Base-by-base conservation (phyloP, 179 eudicot genomes). In the Spinacia oleracea region DNA sequence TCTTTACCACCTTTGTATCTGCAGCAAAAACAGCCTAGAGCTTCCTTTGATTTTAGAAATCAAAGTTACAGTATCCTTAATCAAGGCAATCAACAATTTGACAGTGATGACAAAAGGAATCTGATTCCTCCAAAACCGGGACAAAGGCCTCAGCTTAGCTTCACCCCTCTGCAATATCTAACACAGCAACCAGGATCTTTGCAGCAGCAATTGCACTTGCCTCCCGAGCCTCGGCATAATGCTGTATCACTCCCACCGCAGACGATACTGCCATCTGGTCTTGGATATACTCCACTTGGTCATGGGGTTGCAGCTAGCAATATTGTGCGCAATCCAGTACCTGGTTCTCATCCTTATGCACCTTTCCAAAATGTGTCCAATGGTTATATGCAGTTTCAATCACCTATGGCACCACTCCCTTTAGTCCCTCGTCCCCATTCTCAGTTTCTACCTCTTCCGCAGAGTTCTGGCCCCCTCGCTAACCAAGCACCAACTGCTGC, bases 261-360 rank as follows among this genome's bases (percentile, higher is more conserved):
- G 35, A 15, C 72, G 31, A 75, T 71, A 27, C 71, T 65, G 29
- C 90, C 82, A 75, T 84, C 87, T 56, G 79, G 69, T 83, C 90
- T 83, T 80, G 92, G 91, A 60, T 90, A 90, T 77, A 63, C 80
- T 15, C 79, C 87, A 27, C 86, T 77, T 34, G 88, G 88, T 35
- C 86, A 79, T 72, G 85, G 81, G 73, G 58, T 78, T 76, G 75
- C 85, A 55, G 68, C 68, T 50, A 81, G 70, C 77, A 75, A 76
- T 83, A 72, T 56, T 68, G 23, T 78, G 43, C 77, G 78, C 65
- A 86, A 89, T 78, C 74, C 84, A 50, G 73, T 77, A 29, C 81
- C 82, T 51, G 83, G 73, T 73, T 64, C 83, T 83, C 88, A 83
- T 78, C 68, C 89, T 66, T 70, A 89, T 56, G 31, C 84, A 72